These are phyloP conservation scores for Monascus purpureus DNA, from an alignment of 495 filamentous ascomycete genomes.

Conservation along the genomic window DNA sequence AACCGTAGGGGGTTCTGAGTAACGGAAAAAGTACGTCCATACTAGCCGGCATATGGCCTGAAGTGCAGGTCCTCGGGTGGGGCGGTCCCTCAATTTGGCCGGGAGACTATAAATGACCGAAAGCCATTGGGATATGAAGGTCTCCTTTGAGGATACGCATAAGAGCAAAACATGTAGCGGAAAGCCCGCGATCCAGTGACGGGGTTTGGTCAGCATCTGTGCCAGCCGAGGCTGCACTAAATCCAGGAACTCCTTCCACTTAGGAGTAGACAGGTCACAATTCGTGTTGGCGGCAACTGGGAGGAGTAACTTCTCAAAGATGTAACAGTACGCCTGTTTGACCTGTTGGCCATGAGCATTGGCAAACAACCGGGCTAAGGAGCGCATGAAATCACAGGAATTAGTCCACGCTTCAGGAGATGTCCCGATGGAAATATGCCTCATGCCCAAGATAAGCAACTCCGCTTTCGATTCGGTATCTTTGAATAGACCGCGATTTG, in stretches of 20 bases:
- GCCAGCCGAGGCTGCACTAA: slow-evolving; percentile 59
- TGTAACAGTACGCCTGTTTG: slow-evolving; percentile 87
- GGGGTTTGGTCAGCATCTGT: slow-evolving; percentile 77
- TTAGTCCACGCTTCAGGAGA: slow-evolving; percentile 65
- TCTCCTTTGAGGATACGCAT: slow-evolving; percentile 75
- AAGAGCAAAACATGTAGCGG: slow-evolving; percentile 72
- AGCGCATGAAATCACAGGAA: slow-evolving; percentile 76
- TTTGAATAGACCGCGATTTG: slow-evolving; percentile 45
- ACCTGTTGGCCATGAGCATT: slow-evolving; percentile 73
- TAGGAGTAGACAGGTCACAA: slow-evolving; percentile 58
- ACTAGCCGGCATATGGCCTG: slow-evolving; percentile 84
- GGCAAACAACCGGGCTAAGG: slow-evolving; percentile 66
- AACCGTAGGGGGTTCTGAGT: slow-evolving; percentile 52
- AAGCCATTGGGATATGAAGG: slow-evolving; percentile 73
- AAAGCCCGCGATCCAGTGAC: slow-evolving; percentile 79
- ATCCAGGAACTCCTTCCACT: slow-evolving; percentile 74
- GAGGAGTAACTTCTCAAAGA: slow-evolving; percentile 76
- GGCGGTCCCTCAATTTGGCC: slow-evolving; percentile 67
- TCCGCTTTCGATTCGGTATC: slow-evolving; percentile 71
- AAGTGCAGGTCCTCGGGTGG: slow-evolving; percentile 63
- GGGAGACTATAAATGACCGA: slow-evolving; percentile 63
- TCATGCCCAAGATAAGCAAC: slow-evolving; percentile 79
- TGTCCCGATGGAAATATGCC: slow-evolving; percentile 59
- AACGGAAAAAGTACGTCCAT: slow-evolving; percentile 89
- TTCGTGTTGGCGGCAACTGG: slow-evolving; percentile 68